Conservation (phyloP, 495 filamentous ascomycete species). For the Podospora bellae-mahoneyi region DNA sequence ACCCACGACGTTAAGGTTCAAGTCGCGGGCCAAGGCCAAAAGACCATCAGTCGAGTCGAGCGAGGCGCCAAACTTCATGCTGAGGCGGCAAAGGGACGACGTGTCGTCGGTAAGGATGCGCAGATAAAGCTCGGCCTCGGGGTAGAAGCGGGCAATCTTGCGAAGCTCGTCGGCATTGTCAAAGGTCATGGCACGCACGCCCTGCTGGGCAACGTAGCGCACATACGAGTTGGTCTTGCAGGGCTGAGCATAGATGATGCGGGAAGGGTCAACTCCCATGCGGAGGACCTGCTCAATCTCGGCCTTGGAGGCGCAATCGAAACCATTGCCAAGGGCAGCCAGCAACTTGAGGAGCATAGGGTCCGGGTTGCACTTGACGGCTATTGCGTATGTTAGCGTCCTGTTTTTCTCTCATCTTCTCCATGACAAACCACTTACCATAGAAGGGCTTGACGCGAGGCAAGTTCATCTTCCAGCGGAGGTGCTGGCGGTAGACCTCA, state of each 20-base stretch:
- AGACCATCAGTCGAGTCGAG: constrained; percentile 75
- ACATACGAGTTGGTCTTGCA: constrained; percentile 99
- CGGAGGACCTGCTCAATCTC: constrained; percentile 90
- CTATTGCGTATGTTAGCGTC: constrained; percentile 42
- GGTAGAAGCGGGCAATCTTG: constrained; percentile 90
- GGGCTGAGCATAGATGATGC: constrained; percentile 98
- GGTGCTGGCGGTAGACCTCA: constrained; percentile 96
- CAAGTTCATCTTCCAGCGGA: constrained; percentile 95
- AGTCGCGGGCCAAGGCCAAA: constrained; percentile 72
- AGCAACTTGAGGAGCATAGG: constrained; percentile 83
- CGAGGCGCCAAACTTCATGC: constrained; percentile 93
- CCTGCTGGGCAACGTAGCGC: constrained; percentile 74
- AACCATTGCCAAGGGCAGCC: constrained; percentile 82
- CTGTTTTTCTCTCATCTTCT: neutral
- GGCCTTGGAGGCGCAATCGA: constrained; percentile 95
- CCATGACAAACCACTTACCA: constrained; percentile 56
- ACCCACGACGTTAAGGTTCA: constrained; percentile 94
- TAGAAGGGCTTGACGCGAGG: constrained; percentile 94
- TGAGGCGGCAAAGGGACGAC: constrained; percentile 85
- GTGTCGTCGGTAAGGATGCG: constrained; percentile 96
- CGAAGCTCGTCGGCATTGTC: constrained; percentile 97
- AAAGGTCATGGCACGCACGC: constrained; percentile 98
- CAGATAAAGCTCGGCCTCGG: constrained; percentile 84
- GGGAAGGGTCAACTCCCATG: constrained; percentile 79
- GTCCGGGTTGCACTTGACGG: constrained; percentile 98